Percentiles rank a stretch among this genome's conserved stretches.
Evolutionary conservation across 805 yeast genomes (phyloP).

Genomic region (Debaryomyces maramus): DNA sequence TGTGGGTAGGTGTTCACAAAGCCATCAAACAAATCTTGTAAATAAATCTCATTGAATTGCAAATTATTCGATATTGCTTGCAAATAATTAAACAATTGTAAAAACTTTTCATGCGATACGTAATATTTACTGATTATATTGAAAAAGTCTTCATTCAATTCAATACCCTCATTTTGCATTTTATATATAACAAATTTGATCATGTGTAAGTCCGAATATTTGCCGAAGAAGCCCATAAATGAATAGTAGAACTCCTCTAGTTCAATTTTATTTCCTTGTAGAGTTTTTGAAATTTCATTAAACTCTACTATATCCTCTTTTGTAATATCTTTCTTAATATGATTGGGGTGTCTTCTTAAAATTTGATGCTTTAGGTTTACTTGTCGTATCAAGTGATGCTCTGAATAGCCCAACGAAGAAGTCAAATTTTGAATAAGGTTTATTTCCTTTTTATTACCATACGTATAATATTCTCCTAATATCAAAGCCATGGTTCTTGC

Average conservation of each 20-base stretch:
- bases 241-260: constrained; percentile 24
- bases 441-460: constrained; percentile 30
- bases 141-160: constrained; percentile 19
- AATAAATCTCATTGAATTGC: constrained; percentile 22
- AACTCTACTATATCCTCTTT: constrained; percentile 24
- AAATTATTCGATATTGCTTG: constrained; percentile 13
- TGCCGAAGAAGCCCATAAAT: constrained; percentile 28
- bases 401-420: constrained; percentile 16
- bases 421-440: constrained; percentile 19
- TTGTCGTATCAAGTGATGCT: constrained; percentile 25
- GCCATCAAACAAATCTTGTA: constrained; percentile 27
- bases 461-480: constrained; percentile 28
- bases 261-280: constrained; percentile 10
- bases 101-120: constrained; percentile 25
- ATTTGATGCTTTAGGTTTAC: constrained; percentile 26
- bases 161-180: constrained; percentile 26
- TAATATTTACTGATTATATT: constrained; percentile 27
- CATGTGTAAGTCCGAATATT: constrained; percentile 26
- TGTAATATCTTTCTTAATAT: constrained; percentile 24
- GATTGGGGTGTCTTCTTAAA: constrained; percentile 22
- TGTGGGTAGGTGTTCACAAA: constrained; percentile 37
- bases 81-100: constrained; percentile 28
- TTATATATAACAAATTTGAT: constrained; percentile 25
- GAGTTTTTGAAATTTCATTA: constrained; percentile 14
- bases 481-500: constrained; percentile 27